phyloP scores from a whole-genome alignment of 768 basidiomycete genomes.

The Phanerodontia chrysosporium region DNA sequence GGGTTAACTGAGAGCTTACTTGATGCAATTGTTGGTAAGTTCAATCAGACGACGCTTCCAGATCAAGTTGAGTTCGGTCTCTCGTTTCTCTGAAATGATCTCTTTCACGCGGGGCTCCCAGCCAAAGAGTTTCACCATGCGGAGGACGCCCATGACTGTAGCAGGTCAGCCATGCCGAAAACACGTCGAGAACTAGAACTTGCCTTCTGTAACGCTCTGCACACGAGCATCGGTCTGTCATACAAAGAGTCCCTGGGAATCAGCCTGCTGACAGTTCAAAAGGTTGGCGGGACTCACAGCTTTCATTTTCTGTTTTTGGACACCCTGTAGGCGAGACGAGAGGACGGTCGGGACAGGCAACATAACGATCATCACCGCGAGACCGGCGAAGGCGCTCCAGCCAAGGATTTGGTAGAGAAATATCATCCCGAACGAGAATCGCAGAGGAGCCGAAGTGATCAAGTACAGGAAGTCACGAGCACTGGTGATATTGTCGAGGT shows the following conservation, averaged over 20 bases:
- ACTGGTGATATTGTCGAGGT: conserved; percentile 17
- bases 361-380: conserved; percentile 35
- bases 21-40: conserved; percentile 39
- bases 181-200: too few species aligned
- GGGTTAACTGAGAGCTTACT: too few species aligned
- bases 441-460: conserved; percentile 3
- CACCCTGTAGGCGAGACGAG: conserved; percentile 29
- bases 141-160: conserved; percentile 27
- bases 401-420: conserved; percentile 27
- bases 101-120: conserved; percentile 42
- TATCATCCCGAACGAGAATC: background rate
- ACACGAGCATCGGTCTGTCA: conserved; percentile 49
- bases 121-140: conserved; percentile 45
- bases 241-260: too few species aligned
- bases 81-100: conserved; percentile 48
- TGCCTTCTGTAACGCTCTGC: conserved; percentile 39
- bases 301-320: conserved; percentile 38
- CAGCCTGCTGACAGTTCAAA: too few species aligned
- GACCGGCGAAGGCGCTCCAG: conserved; percentile 37
- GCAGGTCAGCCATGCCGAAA: too few species aligned
- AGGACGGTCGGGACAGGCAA: conserved; percentile 42
- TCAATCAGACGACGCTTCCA: conserved; percentile 48
- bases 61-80: conserved; percentile 52
- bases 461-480: conserved; percentile 15
- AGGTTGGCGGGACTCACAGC: conserved; percentile 22